These are phyloP conservation scores for Suillus fuscotomentosus DNA, from an alignment of 768 basidiomycete genomes.

Conservation along the genomic window DNA sequence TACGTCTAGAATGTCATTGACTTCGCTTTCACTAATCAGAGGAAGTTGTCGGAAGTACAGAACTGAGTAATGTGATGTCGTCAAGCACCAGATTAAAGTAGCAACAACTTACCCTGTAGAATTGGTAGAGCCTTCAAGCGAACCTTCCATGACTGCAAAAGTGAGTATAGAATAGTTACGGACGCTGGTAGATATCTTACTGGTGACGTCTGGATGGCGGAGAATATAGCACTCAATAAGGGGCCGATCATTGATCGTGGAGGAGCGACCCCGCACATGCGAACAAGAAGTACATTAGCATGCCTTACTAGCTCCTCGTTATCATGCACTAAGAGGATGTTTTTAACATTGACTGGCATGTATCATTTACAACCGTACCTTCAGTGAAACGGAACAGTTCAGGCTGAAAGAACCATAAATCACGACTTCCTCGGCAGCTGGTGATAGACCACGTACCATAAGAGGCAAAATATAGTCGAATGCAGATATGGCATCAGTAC, in stretches of 20 bases:
- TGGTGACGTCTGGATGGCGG: constrained; percentile 71
- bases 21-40: constrained; percentile 71
- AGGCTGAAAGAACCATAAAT: constrained; percentile 42
- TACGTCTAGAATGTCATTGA: constrained; percentile 81
- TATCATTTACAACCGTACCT: constrained; percentile 31
- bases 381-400: constrained; percentile 78
- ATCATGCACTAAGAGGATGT: constrained; percentile 53
- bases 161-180: constrained; percentile 6
- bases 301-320: constrained; percentile 67
- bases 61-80: constrained; percentile 37
- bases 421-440: not conserved
- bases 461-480: constrained; percentile 84
- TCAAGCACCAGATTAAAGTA: not conserved
- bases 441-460: constrained; percentile 49
- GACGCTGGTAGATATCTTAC: constrained; percentile 39
- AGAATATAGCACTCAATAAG: constrained; percentile 70
- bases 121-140: constrained; percentile 84
- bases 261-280: constrained; percentile 84
- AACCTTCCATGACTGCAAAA: constrained; percentile 76
- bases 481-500: constrained; percentile 69
- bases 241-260: constrained; percentile 67
- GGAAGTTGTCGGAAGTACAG: constrained; percentile 89
- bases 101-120: constrained; percentile 56
- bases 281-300: constrained; percentile 69
- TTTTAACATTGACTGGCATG: constrained; percentile 2